phyloP scores from a whole-genome alignment of 768 basidiomycete genomes.

The Kwoniella shandongensis region DNA sequence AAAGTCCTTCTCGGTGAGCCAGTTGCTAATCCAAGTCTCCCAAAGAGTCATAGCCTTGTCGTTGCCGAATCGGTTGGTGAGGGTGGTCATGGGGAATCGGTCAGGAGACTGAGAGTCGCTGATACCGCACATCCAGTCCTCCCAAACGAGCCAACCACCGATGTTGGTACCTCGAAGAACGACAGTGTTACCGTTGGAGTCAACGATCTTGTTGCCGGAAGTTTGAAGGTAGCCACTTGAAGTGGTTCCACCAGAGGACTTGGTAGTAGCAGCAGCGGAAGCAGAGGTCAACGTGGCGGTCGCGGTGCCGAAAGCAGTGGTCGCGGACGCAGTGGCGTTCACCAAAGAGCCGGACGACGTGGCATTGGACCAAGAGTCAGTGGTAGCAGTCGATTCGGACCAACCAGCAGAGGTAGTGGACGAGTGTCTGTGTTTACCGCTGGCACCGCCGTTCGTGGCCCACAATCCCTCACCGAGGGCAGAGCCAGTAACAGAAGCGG shows the following conservation, averaged over 20 bases:
- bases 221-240: slow-evolving; percentile 41
- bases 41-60: slow-evolving; percentile 30
- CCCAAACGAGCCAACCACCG: slow-evolving; percentile 47
- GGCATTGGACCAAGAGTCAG: slow-evolving; percentile 10
- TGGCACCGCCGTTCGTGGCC: slow-evolving; percentile 9
- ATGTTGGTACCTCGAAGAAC: slow-evolving; percentile 43
- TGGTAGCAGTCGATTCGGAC: slow-evolving; percentile 11
- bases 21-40: slow-evolving; percentile 45
- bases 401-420: slow-evolving; percentile 17
- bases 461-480: slow-evolving; percentile 25
- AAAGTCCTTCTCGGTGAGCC: slow-evolving; percentile 35
- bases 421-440: not conserved
- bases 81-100: slow-evolving; percentile 41
- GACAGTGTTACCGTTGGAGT: slow-evolving; percentile 38
- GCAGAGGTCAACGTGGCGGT: slow-evolving; percentile 17
- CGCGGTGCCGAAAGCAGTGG: slow-evolving; percentile 8
- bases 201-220: slow-evolving; percentile 39
- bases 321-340: slow-evolving; percentile 14
- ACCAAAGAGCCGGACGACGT: slow-evolving; percentile 12
- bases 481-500: slow-evolving; percentile 12
- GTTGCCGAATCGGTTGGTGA: slow-evolving; percentile 41
- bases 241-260: slow-evolving; percentile 9
- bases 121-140: slow-evolving; percentile 50
- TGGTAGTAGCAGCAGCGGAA: slow-evolving; percentile 23
- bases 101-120: slow-evolving; percentile 41